A percentile compares a stretch with the other conserved stretches of the same genome.
Conservation (phyloP, 2,329 filamentous ascomycete species). For the Fusarium sp. region DNA sequence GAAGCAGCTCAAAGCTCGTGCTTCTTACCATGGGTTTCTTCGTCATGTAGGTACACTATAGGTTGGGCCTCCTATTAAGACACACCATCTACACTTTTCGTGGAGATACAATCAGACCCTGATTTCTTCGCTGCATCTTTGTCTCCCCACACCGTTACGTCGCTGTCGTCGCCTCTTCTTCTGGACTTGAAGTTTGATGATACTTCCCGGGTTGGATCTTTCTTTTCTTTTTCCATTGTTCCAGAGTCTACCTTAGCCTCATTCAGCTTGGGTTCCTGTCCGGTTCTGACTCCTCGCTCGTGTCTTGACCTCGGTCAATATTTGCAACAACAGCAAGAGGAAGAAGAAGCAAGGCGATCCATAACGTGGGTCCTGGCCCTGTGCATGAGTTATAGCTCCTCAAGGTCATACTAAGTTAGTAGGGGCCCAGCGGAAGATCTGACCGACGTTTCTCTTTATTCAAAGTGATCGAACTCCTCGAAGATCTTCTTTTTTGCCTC, state of each 20-base stretch:
- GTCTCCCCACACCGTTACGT: constrained; percentile 44
- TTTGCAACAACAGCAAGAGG: constrained; percentile 15
- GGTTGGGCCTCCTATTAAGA: constrained; percentile 43
- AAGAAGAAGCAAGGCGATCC: constrained; percentile 47
- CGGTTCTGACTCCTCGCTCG: constrained; percentile 36
- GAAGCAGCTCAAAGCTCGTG: constrained; percentile 33
- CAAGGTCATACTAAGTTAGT: constrained; percentile 38
- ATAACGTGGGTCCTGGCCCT: constrained; percentile 50
- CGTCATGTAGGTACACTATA: constrained; percentile 43
- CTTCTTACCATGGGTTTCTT: constrained; percentile 35
- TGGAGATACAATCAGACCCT: constrained; percentile 47
- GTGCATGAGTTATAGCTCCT: constrained; percentile 44
- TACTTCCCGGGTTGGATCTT: constrained; percentile 41
- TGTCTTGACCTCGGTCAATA: constrained; percentile 41
- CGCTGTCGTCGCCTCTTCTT: constrained; percentile 32
- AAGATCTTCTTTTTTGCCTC: constrained; percentile 44
- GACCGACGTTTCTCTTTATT: constrained; percentile 49
- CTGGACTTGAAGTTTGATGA: constrained; percentile 30
- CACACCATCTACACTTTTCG: constrained; percentile 39
- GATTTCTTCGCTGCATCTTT: constrained; percentile 42
- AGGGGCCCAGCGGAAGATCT: constrained; percentile 33
- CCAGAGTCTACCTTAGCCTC: constrained; percentile 37
- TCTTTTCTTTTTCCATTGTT: constrained; percentile 49
- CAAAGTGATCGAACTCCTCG: constrained; percentile 34
- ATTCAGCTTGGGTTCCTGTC: constrained; percentile 28